Conservation (phyloP, 2,329 filamentous ascomycete genomes). For the Didymella lethalis region DNA sequence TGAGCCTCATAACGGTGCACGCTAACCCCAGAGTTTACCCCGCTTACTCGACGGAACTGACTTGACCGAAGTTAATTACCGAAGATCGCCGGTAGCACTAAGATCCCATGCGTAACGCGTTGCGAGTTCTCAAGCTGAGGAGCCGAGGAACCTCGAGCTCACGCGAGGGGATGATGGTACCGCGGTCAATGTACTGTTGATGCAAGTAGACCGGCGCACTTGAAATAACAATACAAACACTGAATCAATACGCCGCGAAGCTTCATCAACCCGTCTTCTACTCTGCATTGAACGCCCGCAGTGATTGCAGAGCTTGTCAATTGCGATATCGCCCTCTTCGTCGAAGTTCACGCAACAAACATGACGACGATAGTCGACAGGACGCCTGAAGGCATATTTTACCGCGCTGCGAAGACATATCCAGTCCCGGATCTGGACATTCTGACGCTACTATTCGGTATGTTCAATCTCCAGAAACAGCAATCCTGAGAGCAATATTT, state of each 20-base stretch:
- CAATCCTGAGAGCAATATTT: neutral
- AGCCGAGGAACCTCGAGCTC: conserved; percentile 9
- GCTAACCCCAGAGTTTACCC: conserved; percentile 26
- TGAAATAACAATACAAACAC: neutral
- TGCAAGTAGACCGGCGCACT: neutral
- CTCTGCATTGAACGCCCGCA: neutral
- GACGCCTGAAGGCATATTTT: conserved; percentile 41
- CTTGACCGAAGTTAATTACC: conserved; percentile 28
- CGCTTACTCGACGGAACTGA: conserved; percentile 36
- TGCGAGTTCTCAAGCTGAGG: neutral
- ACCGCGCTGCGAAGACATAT: conserved; percentile 44
- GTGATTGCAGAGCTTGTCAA: neutral
- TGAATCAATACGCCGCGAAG: neutral
- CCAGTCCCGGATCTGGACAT: conserved; percentile 51
- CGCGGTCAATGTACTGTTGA: neutral
- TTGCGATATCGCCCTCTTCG: neutral
- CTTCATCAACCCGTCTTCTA: neutral
- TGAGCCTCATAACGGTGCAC: conserved; percentile 12
- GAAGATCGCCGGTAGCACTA: conserved; percentile 26
- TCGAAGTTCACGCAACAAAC: neutral
- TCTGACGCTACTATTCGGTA: conserved; percentile 54
- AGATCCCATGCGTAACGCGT: conserved; percentile 3
- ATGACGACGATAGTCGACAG: conserved; percentile 49
- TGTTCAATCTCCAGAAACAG: neutral
- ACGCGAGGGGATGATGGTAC: conserved; percentile 3